Evolutionary conservation across 805 yeast genomes (phyloP).

Genomic region (Candida sphagnicola): DNA sequence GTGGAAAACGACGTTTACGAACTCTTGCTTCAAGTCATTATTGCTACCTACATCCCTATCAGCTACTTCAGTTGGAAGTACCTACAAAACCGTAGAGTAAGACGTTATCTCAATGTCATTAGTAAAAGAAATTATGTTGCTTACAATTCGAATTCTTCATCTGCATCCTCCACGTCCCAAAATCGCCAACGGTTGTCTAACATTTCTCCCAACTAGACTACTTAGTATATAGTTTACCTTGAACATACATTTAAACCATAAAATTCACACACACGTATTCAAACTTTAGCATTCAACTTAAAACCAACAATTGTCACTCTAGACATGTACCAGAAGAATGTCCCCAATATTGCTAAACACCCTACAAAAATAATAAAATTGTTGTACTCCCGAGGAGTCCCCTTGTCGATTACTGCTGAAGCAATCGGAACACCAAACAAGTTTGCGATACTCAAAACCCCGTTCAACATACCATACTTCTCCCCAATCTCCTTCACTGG

Average conservation of each 20-base stretch:
- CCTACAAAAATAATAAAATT: slow-evolving; percentile 30
- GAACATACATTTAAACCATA: too few species aligned
- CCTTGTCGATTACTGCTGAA: slow-evolving; percentile 25
- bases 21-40: slow-evolving; percentile 17
- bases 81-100: slow-evolving; percentile 16
- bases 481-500: slow-evolving; percentile 34
- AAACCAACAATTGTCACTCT: slow-evolving; percentile 19
- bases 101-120: slow-evolving; percentile 18
- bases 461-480: slow-evolving; percentile 31
- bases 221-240: too few species aligned
- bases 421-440: slow-evolving; percentile 34
- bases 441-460: slow-evolving; percentile 27
- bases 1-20: slow-evolving; percentile 25
- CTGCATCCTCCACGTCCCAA: too few species aligned
- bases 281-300: slow-evolving; percentile 19
- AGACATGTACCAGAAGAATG: slow-evolving; percentile 22
- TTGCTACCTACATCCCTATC: slow-evolving; percentile 32
- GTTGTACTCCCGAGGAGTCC: slow-evolving; percentile 21
- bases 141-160: too few species aligned
- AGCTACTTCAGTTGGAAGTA: slow-evolving; percentile 33
- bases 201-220: too few species aligned
- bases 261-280: too few species aligned
- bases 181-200: too few species aligned
- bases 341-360: slow-evolving; percentile 23
- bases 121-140: slow-evolving; percentile 18